A percentile compares a stretch with the other conserved stretches of the same genome.
Conservation (phyloP, 2,329 filamentous ascomycete species). For the Fusarium albidum region DNA sequence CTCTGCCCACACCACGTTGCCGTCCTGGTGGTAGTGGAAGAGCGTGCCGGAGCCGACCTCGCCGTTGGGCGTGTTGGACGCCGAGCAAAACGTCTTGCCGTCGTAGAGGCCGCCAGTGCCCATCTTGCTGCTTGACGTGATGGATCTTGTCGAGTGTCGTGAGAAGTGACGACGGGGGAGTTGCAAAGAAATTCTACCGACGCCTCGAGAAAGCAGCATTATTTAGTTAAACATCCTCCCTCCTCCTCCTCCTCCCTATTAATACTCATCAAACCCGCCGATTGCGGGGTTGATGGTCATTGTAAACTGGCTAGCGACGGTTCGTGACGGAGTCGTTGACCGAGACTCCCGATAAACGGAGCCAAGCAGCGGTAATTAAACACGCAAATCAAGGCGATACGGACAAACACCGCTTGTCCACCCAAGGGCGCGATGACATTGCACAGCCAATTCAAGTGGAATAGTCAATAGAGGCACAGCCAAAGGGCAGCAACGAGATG, state of each 20-base stretch:
- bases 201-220: no score
- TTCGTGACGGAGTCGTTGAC: conserved; percentile 12
- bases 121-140: conserved; percentile 8
- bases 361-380: neutral
- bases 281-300: conserved; percentile 19
- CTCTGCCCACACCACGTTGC: conserved; percentile 39
- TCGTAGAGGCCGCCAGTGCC: conserved; percentile 27
- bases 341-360: conserved; percentile 11
- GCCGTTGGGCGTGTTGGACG: conserved; percentile 36
- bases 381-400: no score
- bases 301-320: conserved; percentile 15
- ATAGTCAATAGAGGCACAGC: neutral
- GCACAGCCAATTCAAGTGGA: neutral
- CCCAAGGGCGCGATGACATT: no score
- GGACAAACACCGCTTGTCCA: no score
- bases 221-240: neutral
- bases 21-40: conserved; percentile 40
- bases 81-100: conserved; percentile 25
- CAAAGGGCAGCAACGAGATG: conserved; percentile 8
- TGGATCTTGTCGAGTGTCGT: neutral
- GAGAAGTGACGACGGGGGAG: neutral
- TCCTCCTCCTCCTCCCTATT: no score
- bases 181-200: neutral
- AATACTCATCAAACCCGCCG: no score
- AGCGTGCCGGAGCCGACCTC: conserved; percentile 34